Conservation (phyloP, 2,329 filamentous ascomycete species). For the Trichoderma atroviride region DNA sequence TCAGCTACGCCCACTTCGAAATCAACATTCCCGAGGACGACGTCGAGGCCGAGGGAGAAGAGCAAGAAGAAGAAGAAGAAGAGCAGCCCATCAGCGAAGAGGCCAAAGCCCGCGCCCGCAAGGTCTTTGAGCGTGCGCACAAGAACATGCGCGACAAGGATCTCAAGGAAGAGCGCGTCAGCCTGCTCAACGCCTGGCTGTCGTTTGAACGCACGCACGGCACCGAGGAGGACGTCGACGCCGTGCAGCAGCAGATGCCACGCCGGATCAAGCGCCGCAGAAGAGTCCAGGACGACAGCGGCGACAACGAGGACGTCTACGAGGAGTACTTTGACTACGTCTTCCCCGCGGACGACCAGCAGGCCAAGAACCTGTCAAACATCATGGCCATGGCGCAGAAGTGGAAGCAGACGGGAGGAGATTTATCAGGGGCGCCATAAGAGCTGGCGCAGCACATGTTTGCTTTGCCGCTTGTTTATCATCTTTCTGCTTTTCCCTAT, state of each 20-base stretch:
- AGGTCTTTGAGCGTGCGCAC: constrained; percentile 83
- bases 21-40: constrained; percentile 85
- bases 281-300: constrained; percentile 71
- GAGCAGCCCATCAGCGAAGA: constrained; percentile 75
- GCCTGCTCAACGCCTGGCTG: constrained; percentile 88
- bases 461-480: neutral
- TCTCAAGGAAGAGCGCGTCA: constrained; percentile 91
- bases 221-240: constrained; percentile 70
- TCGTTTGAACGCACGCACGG: constrained; percentile 90
- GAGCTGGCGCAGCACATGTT: neutral
- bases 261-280: constrained; percentile 89
- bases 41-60: constrained; percentile 58
- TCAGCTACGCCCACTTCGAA: constrained; percentile 97
- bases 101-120: constrained; percentile 79
- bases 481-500: neutral
- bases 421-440: constrained; percentile 36
- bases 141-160: constrained; percentile 86
- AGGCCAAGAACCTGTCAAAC: constrained; percentile 79
- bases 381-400: constrained; percentile 82
- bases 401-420: constrained; percentile 70
- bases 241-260: constrained; percentile 91
- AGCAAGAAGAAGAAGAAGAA: constrained; percentile 51
- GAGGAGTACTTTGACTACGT: constrained; percentile 96
- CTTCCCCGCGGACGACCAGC: constrained; percentile 92
- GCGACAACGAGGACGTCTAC: constrained; percentile 55